These are phyloP conservation scores for Colletotrichum chlorophyti DNA, from an alignment of 2,329 filamentous ascomycete species.

Conservation along the genomic window DNA sequence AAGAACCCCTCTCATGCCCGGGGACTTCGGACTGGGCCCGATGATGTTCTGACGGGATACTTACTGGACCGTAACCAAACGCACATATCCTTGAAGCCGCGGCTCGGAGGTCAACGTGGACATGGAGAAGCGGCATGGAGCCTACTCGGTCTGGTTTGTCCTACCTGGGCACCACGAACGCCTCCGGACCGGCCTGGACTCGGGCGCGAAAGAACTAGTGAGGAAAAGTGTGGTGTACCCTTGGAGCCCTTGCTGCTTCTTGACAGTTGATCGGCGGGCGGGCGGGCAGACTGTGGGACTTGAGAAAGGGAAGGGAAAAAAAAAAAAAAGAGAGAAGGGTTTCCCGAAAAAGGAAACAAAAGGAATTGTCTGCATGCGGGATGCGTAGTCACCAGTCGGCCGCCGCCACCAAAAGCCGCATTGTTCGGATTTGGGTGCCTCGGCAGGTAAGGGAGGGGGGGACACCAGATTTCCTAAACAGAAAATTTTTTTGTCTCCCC, in stretches of 20 bases:
- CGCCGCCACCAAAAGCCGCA: constrained; percentile 3
- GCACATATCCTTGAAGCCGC: too few species aligned
- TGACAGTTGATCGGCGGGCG: neutral
- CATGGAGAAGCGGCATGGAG: too few species aligned
- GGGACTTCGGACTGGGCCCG: neutral
- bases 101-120: too few species aligned
- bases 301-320: too few species aligned
- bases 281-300: too few species aligned
- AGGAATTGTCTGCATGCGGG: constrained; percentile 1
- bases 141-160: neutral
- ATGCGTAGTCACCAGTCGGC: neutral
- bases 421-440: too few species aligned
- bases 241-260: neutral
- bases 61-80: neutral
- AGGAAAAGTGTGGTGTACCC: neutral
- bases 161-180: neutral
- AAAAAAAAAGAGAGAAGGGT: too few species aligned
- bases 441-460: too few species aligned
- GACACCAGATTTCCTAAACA: too few species aligned
- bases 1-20: constrained; percentile 7
- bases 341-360: too few species aligned
- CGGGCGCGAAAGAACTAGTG: neutral
- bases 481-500: too few species aligned
- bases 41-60: neutral
- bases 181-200: constrained; percentile 17